phyloP scores from a whole-genome alignment of 306 rosid genomes.

The Trifolium dubium region DNA sequence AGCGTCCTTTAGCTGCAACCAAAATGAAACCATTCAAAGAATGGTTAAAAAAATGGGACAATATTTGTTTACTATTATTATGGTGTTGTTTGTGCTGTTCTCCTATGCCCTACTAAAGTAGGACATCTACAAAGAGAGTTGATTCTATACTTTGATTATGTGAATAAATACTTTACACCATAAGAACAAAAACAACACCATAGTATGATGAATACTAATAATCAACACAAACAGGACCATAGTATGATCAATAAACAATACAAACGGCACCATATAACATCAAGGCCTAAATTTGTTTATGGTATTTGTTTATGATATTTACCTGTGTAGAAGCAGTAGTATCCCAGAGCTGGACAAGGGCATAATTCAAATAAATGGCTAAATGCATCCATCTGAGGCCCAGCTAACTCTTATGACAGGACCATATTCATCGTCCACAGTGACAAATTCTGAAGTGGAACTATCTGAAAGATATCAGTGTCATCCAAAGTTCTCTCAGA shows the following conservation, averaged over 20 bases:
- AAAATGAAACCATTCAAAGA: slow-evolving; percentile 5
- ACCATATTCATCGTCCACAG: slow-evolving; percentile 68
- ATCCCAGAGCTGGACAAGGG: slow-evolving; percentile 83
- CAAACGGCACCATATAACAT: background rate
- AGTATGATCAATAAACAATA: background rate
- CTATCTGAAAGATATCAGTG: slow-evolving; percentile 32
- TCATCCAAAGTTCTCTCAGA: background rate
- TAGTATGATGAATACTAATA: too few species aligned
- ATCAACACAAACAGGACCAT: too few species aligned
- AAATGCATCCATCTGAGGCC: slow-evolving; percentile 79
- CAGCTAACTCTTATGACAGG: slow-evolving; percentile 72
- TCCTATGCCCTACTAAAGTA: too few species aligned
- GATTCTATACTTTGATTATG: too few species aligned
- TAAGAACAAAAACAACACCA: too few species aligned
- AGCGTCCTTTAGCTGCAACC: slow-evolving; percentile 68
- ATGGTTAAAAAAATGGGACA: too few species aligned
- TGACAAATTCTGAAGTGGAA: slow-evolving; percentile 66
- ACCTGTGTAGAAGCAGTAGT: slow-evolving; percentile 58
- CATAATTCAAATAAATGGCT: slow-evolving; percentile 74
- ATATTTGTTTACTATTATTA: too few species aligned
- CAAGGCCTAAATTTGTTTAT: background rate
- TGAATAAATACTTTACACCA: too few species aligned
- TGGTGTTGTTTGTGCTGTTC: too few species aligned
- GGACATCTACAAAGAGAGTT: too few species aligned
- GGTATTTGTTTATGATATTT: background rate